Evolutionary conservation across 73 alveolate species (phyloP).

Genomic region (Breviolum minutum): DNA sequence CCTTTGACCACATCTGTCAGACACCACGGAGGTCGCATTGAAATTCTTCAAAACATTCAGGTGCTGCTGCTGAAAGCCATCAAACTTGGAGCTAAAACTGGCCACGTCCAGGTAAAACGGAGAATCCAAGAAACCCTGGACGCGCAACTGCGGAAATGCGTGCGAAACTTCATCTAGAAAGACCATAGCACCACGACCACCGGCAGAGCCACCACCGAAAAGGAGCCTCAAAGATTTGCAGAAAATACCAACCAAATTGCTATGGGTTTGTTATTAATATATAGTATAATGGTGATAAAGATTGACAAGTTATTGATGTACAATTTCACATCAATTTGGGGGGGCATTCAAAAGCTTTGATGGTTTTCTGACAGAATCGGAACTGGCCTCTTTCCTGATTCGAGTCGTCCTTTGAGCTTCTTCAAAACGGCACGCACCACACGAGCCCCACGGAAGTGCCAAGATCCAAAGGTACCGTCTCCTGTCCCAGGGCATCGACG

Average conservation of each 20-base stretch:
- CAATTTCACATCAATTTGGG: not conserved
- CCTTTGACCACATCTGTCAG: not conserved
- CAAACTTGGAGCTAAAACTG: slow-evolving; percentile 13
- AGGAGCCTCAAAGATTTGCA: slow-evolving; percentile 19
- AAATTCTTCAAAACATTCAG: slow-evolving; percentile 33
- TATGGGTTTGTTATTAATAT: not conserved
- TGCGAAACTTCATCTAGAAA: slow-evolving; percentile 33
- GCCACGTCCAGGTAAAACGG: slow-evolving; percentile 46
- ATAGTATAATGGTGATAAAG: not conserved
- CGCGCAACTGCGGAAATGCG: not conserved
- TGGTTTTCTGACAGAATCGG: not conserved
- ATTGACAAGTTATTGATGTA: not conserved
- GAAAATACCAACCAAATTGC: not conserved
- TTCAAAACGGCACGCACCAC: slow-evolving; percentile 69
- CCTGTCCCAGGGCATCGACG: not conserved
- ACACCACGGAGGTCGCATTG: slow-evolving; percentile 49
- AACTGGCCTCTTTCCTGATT: not conserved
- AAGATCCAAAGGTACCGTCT: slow-evolving; percentile 46
- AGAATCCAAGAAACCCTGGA: slow-evolving; percentile 60
- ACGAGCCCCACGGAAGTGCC: slow-evolving; percentile 88
- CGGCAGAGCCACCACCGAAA: slow-evolving; percentile 82
- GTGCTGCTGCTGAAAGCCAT: slow-evolving; percentile 44
- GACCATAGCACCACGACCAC: slow-evolving; percentile 85
- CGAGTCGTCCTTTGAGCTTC: not conserved
- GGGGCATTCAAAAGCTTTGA: not conserved